A percentile compares a stretch with the other conserved stretches of the same genome.
These are phyloP conservation scores for Xanthoconium stramineum DNA, from an alignment of 768 basidiomycete species.

Conservation along the genomic window DNA sequence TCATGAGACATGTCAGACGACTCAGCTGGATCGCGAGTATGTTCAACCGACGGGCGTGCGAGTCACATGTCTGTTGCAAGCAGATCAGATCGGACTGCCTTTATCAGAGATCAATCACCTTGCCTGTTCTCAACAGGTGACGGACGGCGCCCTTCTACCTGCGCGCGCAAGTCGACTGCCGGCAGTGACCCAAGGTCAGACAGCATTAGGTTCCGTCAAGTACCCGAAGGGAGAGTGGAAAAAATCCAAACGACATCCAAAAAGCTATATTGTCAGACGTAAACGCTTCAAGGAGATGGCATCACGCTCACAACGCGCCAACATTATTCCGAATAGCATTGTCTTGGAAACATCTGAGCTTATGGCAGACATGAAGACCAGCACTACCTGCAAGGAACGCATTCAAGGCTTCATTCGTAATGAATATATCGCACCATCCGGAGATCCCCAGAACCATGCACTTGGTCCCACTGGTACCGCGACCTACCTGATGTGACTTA, in stretches of 20 bases:
- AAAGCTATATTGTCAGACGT: constrained; percentile 22
- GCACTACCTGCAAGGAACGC: constrained; percentile 9
- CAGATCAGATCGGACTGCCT: not conserved
- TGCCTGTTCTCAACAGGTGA: not conserved
- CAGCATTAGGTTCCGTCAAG: constrained; percentile 7
- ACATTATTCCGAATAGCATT: not conserved
- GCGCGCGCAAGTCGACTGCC: not conserved
- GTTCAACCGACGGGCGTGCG: not conserved
- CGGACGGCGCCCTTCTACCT: not conserved
- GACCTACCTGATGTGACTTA: not conserved
- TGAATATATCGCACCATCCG: constrained; percentile 3
- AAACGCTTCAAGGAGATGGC: constrained; percentile 6
- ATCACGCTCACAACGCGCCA: not conserved
- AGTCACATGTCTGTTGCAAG: not conserved
- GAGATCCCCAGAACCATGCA: constrained; percentile 6
- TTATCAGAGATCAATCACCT: constrained; percentile 4
- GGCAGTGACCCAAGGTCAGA: constrained; percentile 14
- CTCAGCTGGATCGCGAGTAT: not conserved
- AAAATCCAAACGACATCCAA: constrained; percentile 4
- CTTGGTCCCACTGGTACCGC: not conserved
- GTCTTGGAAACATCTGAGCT: not conserved
- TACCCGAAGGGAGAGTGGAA: not conserved
- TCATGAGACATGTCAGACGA: constrained; percentile 1
- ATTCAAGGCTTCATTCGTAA: constrained; percentile 10
- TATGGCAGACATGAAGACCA: constrained; percentile 11